Evolutionary conservation across 139 green algal genomes (phyloP).

Genomic region (Chlorella sp.): DNA sequence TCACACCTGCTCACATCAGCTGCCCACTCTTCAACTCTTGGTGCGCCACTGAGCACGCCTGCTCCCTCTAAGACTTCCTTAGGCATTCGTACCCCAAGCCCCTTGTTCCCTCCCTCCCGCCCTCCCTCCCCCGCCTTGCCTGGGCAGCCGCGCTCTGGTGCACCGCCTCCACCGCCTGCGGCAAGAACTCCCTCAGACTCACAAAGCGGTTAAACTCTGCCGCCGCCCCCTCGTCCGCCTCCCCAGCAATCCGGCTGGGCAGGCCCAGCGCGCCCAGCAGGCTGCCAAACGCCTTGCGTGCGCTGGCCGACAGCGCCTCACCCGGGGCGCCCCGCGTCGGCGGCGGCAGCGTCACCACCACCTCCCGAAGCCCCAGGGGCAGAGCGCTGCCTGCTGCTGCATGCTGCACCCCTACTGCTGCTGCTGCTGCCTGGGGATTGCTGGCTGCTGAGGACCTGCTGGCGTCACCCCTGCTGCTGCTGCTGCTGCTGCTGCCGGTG

Average conservation of each 20-base stretch:
- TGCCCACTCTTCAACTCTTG: too few relatives aligned
- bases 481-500: neutral
- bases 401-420: neutral
- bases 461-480: neutral
- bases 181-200: conserved; percentile 53
- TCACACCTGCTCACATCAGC: too few relatives aligned
- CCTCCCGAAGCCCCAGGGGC: conserved; percentile 25
- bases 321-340: conserved; percentile 31
- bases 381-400: neutral
- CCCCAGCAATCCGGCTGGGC: neutral
- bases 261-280: conserved; percentile 60
- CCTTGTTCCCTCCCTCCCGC: too few relatives aligned
- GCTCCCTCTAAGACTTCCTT: too few relatives aligned
- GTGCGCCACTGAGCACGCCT: too few relatives aligned
- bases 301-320: conserved; percentile 1
- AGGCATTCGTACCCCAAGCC: too few relatives aligned
- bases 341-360: conserved; percentile 41
- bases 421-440: conserved; percentile 1
- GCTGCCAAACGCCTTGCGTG: conserved; percentile 49
- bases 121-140: neutral
- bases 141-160: conserved; percentile 38
- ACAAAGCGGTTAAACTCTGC: conserved; percentile 4
- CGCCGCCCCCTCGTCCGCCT: conserved; percentile 5
- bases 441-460: neutral
- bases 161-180: conserved; percentile 55